These are phyloP conservation scores for Teratosphaeria nubilosa DNA, from an alignment of 2,329 filamentous ascomycete species.

Conservation along the genomic window DNA sequence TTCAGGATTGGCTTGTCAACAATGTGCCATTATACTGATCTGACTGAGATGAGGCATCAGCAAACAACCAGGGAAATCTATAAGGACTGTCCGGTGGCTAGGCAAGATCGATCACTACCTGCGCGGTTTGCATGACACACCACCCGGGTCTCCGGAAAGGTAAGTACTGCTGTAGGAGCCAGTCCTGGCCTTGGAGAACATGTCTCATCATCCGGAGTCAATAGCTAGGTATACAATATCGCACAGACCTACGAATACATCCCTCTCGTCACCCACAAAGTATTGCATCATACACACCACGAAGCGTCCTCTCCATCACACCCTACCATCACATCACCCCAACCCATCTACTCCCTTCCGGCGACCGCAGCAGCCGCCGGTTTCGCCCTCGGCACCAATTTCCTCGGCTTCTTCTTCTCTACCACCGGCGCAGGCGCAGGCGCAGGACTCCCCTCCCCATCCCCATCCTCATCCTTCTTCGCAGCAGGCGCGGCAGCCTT, in stretches of 20 bases:
- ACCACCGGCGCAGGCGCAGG: conserved; percentile 9
- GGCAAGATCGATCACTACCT: too few relatives aligned
- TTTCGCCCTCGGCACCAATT: conserved; percentile 12
- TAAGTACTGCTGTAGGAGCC: too few relatives aligned
- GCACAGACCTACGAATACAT: not conserved
- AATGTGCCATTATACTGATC: too few relatives aligned
- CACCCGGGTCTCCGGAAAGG: not conserved
- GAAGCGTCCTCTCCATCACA: not conserved
- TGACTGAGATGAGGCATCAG: too few relatives aligned
- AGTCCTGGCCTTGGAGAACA: too few relatives aligned
- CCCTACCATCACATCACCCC: not conserved
- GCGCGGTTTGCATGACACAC: too few relatives aligned
- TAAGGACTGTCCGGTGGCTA: too few relatives aligned
- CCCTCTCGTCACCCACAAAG: not conserved
- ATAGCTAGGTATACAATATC: not conserved
- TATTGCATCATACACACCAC: not conserved
- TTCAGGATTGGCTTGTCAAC: too few relatives aligned
- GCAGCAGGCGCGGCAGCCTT: conserved; percentile 1
- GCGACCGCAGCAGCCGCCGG: not conserved
- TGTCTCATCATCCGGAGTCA: not conserved
- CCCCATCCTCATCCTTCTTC: not conserved
- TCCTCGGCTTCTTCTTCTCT: conserved; percentile 24
- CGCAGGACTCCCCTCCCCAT: conserved; percentile 5
- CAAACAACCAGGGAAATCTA: too few relatives aligned
- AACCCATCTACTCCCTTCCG: not conserved